Evolutionary conservation across 352 stramenopile species (phyloP).

Genomic region (Phytophthora fragariae): DNA sequence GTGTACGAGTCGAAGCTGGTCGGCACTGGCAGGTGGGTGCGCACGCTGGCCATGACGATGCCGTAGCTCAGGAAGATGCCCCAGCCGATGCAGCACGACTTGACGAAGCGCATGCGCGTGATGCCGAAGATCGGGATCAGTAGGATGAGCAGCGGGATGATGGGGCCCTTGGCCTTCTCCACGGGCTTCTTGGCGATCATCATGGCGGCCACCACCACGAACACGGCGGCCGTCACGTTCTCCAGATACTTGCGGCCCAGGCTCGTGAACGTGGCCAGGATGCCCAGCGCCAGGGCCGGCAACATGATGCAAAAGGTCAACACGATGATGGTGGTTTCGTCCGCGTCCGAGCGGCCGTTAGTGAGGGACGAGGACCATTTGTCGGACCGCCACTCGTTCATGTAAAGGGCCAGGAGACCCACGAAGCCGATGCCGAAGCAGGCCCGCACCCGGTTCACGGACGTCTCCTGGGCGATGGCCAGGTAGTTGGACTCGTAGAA

Average conservation of each 20-base stretch:
- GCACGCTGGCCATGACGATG: conserved; percentile 62
- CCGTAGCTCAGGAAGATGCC: conserved; percentile 77
- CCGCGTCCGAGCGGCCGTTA: conserved; percentile 44
- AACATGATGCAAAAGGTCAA: conserved; percentile 74
- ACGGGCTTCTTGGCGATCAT: conserved; percentile 88
- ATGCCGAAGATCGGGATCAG: conserved; percentile 89
- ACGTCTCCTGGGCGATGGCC: conserved; percentile 55
- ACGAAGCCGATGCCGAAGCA: conserved; percentile 69
- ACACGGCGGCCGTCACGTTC: conserved; percentile 67
- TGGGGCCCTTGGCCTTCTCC: conserved; percentile 66
- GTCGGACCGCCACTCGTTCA: conserved; percentile 53
- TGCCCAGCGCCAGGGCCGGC: conserved; percentile 60
- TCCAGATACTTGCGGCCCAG: conserved; percentile 64
- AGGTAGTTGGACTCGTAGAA: conserved; percentile 79
- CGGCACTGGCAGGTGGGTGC: conserved; percentile 43
- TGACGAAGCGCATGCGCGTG: conserved; percentile 82
- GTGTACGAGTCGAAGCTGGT: conserved; percentile 69
- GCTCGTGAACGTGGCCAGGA: conserved; percentile 60
- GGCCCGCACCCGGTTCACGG: conserved; percentile 59
- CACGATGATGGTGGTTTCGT: conserved; percentile 56
- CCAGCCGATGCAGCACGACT: conserved; percentile 77
- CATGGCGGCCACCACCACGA: conserved; percentile 59
- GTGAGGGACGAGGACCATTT: conserved; percentile 48
- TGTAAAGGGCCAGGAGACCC: conserved; percentile 63
- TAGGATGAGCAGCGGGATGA: conserved; percentile 82